These are phyloP conservation scores for Dimocarpus longan DNA, from an alignment of 345 rosid genomes.

Conservation along the genomic window DNA sequence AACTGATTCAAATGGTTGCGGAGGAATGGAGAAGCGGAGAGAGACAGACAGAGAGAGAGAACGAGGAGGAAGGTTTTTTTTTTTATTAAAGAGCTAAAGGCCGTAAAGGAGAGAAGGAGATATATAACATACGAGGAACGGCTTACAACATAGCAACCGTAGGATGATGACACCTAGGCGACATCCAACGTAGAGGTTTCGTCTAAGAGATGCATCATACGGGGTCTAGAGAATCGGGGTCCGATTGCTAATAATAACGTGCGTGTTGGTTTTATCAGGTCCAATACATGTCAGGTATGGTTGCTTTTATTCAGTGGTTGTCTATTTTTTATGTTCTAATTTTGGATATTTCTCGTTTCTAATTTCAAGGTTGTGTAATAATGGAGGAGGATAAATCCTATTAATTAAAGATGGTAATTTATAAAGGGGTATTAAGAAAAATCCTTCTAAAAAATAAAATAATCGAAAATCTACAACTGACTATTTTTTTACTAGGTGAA, in stretches of 20 bases:
- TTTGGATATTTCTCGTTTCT: background rate
- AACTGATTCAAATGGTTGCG: conserved; percentile 7
- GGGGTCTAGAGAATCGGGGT: conserved; percentile 18
- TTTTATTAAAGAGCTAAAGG: conserved; percentile 22
- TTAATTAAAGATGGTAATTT: background rate
- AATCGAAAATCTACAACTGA: no score
- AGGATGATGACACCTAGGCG: conserved; percentile 33
- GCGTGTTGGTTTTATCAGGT: conserved; percentile 24
- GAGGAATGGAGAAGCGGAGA: background rate
- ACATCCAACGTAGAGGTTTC: background rate
- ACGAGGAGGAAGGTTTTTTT: background rate
- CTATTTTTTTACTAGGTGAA: no score
- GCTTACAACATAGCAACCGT: background rate
- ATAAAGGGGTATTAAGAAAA: no score
- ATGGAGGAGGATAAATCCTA: background rate
- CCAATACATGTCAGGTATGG: background rate
- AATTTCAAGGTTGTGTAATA: background rate
- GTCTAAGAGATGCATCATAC: background rate
- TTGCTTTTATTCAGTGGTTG: conserved; percentile 21
- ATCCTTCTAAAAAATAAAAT: no score
- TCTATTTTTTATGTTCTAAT: conserved; percentile 5
- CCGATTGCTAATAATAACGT: conserved; percentile 19
- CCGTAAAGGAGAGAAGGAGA: conserved; percentile 23
- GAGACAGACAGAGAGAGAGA: background rate
- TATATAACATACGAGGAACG: conserved; percentile 22